phyloP scores from a whole-genome alignment of 2,329 filamentous ascomycete genomes.

The Ophiostoma populinum region DNA sequence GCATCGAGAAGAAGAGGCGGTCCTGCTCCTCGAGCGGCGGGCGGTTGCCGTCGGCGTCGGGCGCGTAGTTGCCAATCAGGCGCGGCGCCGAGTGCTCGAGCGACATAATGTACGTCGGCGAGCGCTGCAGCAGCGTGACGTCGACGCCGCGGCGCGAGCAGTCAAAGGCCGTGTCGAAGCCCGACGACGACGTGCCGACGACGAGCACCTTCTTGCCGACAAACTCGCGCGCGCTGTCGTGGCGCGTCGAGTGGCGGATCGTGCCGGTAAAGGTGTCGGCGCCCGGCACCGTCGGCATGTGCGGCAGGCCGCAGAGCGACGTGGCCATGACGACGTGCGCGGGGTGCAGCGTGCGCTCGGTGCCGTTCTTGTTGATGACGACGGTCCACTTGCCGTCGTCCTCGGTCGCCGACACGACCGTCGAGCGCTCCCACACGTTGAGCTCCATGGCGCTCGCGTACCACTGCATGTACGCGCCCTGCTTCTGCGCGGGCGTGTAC shows the following conservation, averaged over 20 bases:
- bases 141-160: slow-evolving; percentile 45
- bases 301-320: slow-evolving; percentile 4
- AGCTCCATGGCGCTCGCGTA: slow-evolving; percentile 26
- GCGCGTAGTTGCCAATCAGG: slow-evolving; percentile 2
- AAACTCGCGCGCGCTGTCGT: slow-evolving; percentile 1
- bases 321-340: slow-evolving; percentile 6
- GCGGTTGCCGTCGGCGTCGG: slow-evolving; percentile 2
- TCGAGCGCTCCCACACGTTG: slow-evolving; percentile 17
- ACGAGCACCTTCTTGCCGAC: slow-evolving; percentile 48
- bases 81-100: slow-evolving; percentile 17
- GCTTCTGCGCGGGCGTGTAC: slow-evolving; percentile 27
- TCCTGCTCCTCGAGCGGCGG: slow-evolving; percentile 3
- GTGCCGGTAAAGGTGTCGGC: not conserved
- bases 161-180: slow-evolving; percentile 55
- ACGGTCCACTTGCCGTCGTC: slow-evolving; percentile 36
- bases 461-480: slow-evolving; percentile 26
- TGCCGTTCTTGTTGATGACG: slow-evolving; percentile 18
- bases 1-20: slow-evolving; percentile 2
- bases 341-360: slow-evolving; percentile 5
- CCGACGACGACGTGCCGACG: slow-evolving; percentile 66
- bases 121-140: slow-evolving; percentile 68
- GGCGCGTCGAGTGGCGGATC: slow-evolving; percentile 4
- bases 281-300: slow-evolving; percentile 4
- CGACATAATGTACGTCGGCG: slow-evolving; percentile 49
- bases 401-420: slow-evolving; percentile 5